phyloP scores from a whole-genome alignment of 805 yeast species.

The Jamesozyma lodderae region DNA sequence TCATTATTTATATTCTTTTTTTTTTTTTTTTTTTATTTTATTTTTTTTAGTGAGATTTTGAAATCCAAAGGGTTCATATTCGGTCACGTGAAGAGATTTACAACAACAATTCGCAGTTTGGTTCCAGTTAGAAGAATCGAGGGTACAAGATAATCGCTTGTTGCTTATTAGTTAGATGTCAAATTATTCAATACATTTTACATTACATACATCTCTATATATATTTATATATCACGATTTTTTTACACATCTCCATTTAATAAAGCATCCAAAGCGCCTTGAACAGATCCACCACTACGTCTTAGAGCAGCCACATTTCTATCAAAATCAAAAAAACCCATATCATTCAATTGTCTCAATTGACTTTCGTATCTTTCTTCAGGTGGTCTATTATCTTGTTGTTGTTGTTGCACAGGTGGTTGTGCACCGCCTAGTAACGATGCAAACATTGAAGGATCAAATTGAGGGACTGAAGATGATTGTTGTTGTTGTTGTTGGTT shows the following conservation, averaged over 20 bases:
- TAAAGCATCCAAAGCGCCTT: constrained; percentile 88
- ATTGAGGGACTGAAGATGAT: constrained; percentile 29
- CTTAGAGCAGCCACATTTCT: constrained; percentile 84
- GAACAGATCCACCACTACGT: constrained; percentile 94
- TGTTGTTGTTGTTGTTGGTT: constrained; percentile 8
- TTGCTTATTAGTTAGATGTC: too few species aligned
- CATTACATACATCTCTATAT: too few species aligned
- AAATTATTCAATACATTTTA: too few species aligned
- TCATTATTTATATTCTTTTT: too few species aligned
- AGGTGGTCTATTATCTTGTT: constrained; percentile 58
- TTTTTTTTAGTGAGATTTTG: too few species aligned
- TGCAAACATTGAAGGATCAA: constrained; percentile 41
- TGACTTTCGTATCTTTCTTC: constrained; percentile 70
- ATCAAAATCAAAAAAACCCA: constrained; percentile 88
- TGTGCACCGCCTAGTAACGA: constrained; percentile 29
- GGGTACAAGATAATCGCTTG: too few species aligned
- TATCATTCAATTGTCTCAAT: constrained; percentile 66
- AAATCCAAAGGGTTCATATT: too few species aligned
- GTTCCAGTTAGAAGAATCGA: too few species aligned
- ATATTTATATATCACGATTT: too few species aligned
- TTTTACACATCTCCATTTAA: constrained; percentile 51
- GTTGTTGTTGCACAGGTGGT: constrained; percentile 21
- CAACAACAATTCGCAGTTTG: too few species aligned
- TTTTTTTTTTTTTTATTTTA: too few species aligned
- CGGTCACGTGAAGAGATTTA: too few species aligned